A percentile compares a stretch with the other conserved stretches of the same genome.
These are phyloP conservation scores for Athelia psychrophila DNA, from an alignment of 1,284 basidiomycete genomes.

Conservation along the genomic window DNA sequence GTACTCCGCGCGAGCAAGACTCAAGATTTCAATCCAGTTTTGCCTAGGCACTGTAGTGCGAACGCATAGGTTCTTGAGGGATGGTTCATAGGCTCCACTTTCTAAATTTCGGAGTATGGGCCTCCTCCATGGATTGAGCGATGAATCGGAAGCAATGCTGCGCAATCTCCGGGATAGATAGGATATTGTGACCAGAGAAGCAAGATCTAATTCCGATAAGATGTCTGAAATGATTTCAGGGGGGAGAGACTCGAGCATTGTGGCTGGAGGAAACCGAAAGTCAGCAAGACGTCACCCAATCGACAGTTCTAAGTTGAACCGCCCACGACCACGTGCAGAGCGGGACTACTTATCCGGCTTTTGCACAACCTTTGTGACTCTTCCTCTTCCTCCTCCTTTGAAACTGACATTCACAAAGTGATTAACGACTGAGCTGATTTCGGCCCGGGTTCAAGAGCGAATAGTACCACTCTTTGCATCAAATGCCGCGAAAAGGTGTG, in stretches of 20 bases:
- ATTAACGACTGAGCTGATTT: too few relatives aligned
- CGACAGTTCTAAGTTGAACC: too few relatives aligned
- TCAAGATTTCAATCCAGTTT: slow-evolving; percentile 73
- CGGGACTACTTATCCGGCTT: too few relatives aligned
- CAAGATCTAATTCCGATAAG: slow-evolving; percentile 61
- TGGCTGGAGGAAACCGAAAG: neutral
- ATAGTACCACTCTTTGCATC: too few relatives aligned
- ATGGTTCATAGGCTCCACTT: slow-evolving; percentile 42
- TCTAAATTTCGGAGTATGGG: slow-evolving; percentile 60
- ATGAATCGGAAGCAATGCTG: slow-evolving; percentile 53
- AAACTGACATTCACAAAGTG: too few relatives aligned
- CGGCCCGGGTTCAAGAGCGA: too few relatives aligned
- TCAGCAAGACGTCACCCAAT: too few relatives aligned
- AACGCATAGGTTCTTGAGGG: slow-evolving; percentile 56
- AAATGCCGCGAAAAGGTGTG: too few relatives aligned
- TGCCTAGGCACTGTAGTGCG: slow-evolving; percentile 60
- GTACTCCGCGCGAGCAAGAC: slow-evolving; percentile 53
- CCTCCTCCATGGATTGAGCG: slow-evolving; percentile 69
- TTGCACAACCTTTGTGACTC: too few relatives aligned
- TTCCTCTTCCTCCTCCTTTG: too few relatives aligned
- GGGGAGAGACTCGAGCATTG: slow-evolving; percentile 53
- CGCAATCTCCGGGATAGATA: slow-evolving; percentile 57
- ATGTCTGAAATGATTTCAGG: slow-evolving; percentile 75
- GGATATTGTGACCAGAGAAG: slow-evolving; percentile 53
- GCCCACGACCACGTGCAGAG: too few relatives aligned